Conservation (phyloP, 345 rosid genomes). For the Luvunga scandens region DNA sequence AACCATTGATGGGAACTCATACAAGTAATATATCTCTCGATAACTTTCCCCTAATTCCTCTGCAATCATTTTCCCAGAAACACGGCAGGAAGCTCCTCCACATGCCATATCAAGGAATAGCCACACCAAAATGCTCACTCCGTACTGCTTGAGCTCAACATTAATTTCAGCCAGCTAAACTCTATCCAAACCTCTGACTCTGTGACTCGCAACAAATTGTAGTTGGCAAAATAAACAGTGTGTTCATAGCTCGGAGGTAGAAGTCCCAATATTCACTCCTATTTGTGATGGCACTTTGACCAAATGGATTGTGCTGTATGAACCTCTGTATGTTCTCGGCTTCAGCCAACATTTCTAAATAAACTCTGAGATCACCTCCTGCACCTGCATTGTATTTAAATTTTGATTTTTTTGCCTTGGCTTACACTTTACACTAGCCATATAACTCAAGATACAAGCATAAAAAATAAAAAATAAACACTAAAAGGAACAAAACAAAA, state of each 20-base stretch:
- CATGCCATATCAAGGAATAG: not conserved
- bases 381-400: constrained; percentile 39
- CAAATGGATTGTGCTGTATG: constrained; percentile 64
- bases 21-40: not conserved
- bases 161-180: not conserved
- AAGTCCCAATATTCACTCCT: constrained; percentile 56
- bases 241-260: constrained; percentile 36
- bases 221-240: constrained; percentile 7
- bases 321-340: constrained; percentile 58
- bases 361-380: constrained; percentile 65
- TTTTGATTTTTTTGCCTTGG: not conserved
- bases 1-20: not conserved
- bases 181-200: not conserved
- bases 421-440: not conserved
- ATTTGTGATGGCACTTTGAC: constrained; percentile 64
- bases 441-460: not conserved
- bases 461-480: too few relatives aligned
- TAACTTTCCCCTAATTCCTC: not conserved
- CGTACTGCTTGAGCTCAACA: not conserved
- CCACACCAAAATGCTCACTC: not conserved
- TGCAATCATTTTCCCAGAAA: not conserved
- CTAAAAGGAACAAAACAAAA: too few relatives aligned
- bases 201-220: not conserved
- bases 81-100: not conserved
- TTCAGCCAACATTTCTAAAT: constrained; percentile 53